These are phyloP conservation scores for Sistotremastrum niveocremeum DNA, from an alignment of 768 basidiomycete genomes.

Conservation along the genomic window DNA sequence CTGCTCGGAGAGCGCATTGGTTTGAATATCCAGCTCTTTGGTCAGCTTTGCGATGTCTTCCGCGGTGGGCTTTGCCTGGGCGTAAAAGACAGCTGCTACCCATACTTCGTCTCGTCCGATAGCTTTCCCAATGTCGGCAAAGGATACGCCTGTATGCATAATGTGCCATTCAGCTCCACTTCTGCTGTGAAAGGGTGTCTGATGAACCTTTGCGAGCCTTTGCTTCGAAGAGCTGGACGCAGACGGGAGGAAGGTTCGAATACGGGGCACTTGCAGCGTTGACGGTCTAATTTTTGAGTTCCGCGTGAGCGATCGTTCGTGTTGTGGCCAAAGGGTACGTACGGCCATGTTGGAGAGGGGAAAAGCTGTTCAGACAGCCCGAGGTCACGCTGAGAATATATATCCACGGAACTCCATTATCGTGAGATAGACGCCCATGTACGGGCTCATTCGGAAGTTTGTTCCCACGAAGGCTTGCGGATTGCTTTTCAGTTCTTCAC, in stretches of 20 bases:
- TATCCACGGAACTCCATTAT: no score
- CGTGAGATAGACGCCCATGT: no score
- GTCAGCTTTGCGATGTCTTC: conserved; percentile 47
- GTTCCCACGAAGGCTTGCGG: no score
- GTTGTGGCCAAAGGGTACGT: no score
- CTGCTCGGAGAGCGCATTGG: conserved; percentile 24
- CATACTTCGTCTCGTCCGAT: conserved; percentile 69
- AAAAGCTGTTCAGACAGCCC: no score
- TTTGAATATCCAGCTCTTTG: conserved; percentile 33
- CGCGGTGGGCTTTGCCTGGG: conserved; percentile 57
- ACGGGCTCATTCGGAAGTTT: no score
- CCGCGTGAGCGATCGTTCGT: no score
- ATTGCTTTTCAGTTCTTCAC: no score
- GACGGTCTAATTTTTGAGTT: conserved; percentile 19
- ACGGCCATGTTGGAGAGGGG: no score
- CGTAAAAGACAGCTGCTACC: conserved; percentile 74
- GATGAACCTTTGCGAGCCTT: conserved; percentile 49
- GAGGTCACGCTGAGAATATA: no score
- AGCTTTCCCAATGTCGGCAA: conserved; percentile 50
- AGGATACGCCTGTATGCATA: conserved; percentile 40
- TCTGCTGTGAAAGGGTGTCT: not conserved
- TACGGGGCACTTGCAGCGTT: conserved; percentile 31
- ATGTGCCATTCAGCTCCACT: not conserved
- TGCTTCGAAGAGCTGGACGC: conserved; percentile 40
- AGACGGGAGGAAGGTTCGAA: conserved; percentile 38